Conservation (phyloP, 2,329 filamentous ascomycete genomes). For the Sarocladium oryzae region DNA sequence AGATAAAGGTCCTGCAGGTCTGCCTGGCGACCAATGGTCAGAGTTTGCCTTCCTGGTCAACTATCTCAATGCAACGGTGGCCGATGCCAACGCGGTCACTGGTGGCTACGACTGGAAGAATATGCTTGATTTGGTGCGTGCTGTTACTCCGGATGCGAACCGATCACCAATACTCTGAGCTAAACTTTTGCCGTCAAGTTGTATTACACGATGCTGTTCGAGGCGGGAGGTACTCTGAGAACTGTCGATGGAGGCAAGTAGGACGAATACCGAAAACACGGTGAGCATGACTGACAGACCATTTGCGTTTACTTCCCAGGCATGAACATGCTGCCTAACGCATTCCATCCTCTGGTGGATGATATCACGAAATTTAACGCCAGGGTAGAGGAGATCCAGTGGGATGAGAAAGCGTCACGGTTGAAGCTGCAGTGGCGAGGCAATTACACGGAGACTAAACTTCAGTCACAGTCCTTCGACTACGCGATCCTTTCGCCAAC, state of each 20-base stretch:
- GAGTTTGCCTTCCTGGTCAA: slow-evolving; percentile 58
- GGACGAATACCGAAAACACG: background rate
- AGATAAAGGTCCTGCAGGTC: slow-evolving; percentile 25
- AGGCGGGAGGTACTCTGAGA: slow-evolving; percentile 22
- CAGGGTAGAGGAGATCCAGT: slow-evolving; percentile 50
- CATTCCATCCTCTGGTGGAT: slow-evolving; percentile 56
- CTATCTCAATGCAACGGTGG: slow-evolving; percentile 44
- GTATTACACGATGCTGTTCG: slow-evolving; percentile 7
- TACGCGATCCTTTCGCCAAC: slow-evolving; percentile 61
- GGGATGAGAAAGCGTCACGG: slow-evolving; percentile 39
- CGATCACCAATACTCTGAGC: slow-evolving; percentile 24
- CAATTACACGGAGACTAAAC: slow-evolving; percentile 26
- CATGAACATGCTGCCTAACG: slow-evolving; percentile 48
- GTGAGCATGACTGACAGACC: background rate
- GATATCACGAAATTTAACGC: slow-evolving; percentile 49
- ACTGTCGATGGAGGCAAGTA: slow-evolving; percentile 50
- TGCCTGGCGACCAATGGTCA: slow-evolving; percentile 56
- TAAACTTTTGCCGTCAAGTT: slow-evolving; percentile 35
- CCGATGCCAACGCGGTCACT: slow-evolving; percentile 41
- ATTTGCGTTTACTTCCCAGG: slow-evolving; percentile 10
- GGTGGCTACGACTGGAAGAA: background rate
- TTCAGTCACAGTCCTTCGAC: slow-evolving; percentile 47
- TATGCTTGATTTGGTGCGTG: background rate
- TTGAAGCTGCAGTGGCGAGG: slow-evolving; percentile 52
- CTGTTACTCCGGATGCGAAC: background rate